Conservation (phyloP, 129 eudicot genomes). For the Lactuca sativa region DNA sequence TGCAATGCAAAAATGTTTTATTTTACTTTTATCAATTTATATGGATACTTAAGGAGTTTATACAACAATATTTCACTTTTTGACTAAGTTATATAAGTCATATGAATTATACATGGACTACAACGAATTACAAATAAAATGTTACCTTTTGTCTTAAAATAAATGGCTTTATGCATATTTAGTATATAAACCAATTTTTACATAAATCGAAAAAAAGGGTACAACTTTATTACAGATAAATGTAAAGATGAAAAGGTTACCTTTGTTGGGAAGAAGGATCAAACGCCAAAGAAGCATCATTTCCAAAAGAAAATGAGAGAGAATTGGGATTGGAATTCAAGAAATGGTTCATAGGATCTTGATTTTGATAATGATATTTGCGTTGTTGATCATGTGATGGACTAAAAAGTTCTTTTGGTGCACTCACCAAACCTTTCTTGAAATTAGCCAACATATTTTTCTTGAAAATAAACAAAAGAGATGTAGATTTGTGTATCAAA, state of each 20-base stretch:
- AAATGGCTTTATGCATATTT: background rate
- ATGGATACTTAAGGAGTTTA: too few relatives aligned
- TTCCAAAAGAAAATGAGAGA: constrained; percentile 56
- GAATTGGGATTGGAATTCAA: constrained; percentile 47
- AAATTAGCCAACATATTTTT: constrained; percentile 78
- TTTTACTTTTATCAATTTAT: too few relatives aligned
- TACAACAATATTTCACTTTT: too few relatives aligned
- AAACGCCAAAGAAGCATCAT: constrained; percentile 62
- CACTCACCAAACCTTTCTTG: constrained; percentile 65
- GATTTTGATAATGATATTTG: constrained; percentile 24
- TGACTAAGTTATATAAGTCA: too few relatives aligned
- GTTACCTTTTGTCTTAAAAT: background rate
- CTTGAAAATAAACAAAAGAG: background rate
- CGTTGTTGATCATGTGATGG: constrained; percentile 26
- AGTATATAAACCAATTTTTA: background rate
- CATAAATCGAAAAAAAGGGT: too few relatives aligned
- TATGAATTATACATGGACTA: too few relatives aligned
- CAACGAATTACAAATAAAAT: too few relatives aligned
- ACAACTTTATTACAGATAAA: too few relatives aligned
- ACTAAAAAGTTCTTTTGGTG: constrained; percentile 80
- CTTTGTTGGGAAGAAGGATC: constrained; percentile 54
- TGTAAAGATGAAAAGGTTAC: constrained; percentile 21
- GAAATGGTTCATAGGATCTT: constrained; percentile 50
- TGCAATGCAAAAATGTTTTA: too few relatives aligned
- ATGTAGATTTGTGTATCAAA: background rate